Conservation (phyloP, 176 grass and related monocot genomes). For the Oryza brachyantha region DNA sequence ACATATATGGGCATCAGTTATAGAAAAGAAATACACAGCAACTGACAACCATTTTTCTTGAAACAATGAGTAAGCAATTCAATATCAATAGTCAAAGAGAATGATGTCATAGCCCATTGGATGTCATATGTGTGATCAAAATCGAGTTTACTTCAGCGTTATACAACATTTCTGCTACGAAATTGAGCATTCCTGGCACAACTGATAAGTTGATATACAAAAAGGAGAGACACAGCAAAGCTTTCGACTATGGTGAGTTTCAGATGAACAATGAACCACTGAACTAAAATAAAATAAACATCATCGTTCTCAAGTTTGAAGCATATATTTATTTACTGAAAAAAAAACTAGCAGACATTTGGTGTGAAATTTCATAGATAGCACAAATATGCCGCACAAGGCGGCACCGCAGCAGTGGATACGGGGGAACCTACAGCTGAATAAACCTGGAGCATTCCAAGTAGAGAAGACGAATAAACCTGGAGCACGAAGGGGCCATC, state of each 20-base stretch:
- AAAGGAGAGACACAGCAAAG: neutral
- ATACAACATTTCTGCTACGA: neutral
- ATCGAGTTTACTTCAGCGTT: neutral
- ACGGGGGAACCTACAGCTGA: neutral
- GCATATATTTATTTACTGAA: neutral
- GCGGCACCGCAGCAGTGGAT: neutral
- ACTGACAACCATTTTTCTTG: slow-evolving; percentile 11
- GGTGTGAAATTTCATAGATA: neutral
- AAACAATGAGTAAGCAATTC: slow-evolving; percentile 8
- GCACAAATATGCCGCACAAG: neutral
- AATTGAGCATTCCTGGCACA: neutral
- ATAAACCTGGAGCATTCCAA: neutral
- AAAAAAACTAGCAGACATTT: neutral
- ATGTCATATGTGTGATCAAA: neutral
- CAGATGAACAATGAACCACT: neutral
- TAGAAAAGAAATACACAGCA: neutral
- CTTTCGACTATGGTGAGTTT: neutral
- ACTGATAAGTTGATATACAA: neutral
- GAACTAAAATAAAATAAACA: neutral
- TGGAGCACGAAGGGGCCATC: slow-evolving; percentile 85
- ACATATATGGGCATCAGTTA: neutral
- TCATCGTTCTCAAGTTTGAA: neutral
- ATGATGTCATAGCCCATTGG: neutral
- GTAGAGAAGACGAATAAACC: slow-evolving; percentile 29
- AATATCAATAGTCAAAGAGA: neutral